Evolutionary conservation across 23 red algal genomes (phyloP).

Genomic region (Gracilaria gracilis): DNA sequence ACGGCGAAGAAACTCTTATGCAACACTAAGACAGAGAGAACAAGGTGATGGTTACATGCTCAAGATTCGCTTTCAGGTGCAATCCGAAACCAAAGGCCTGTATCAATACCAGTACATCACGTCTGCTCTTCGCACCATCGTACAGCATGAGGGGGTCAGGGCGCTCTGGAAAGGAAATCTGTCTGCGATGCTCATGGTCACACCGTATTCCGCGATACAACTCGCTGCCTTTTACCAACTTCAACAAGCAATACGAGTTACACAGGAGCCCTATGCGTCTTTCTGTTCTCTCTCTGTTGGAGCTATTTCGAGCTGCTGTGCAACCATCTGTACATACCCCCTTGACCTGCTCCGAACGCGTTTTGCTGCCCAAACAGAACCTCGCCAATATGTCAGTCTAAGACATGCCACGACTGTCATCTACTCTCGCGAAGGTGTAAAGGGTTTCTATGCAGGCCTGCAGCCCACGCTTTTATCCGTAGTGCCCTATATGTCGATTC

Average conservation of each 20-base stretch:
- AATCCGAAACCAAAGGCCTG: constrained; percentile 56
- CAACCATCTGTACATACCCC: constrained; percentile 87
- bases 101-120: constrained; percentile 45
- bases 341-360: constrained; percentile 94
- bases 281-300: constrained; percentile 56
- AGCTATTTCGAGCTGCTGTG: constrained; percentile 70
- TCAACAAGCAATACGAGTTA: constrained; percentile 23
- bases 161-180: constrained; percentile 95
- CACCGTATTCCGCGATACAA: constrained; percentile 89
- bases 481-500: constrained; percentile 86
- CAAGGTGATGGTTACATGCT: constrained; percentile 74
- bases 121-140: constrained; percentile 52
- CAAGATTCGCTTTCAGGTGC: constrained; percentile 95
- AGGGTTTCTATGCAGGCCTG: constrained; percentile 93
- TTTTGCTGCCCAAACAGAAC: constrained; percentile 80
- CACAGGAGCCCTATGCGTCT: constrained; percentile 33
- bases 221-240: constrained; percentile 87
- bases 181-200: constrained; percentile 90
- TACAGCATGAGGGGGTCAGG: constrained; percentile 58
- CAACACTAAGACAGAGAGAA: constrained; percentile 41
- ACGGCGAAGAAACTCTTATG: constrained; percentile 55
- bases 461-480: constrained; percentile 85
- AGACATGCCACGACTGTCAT: constrained; percentile 61
- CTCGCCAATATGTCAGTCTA: constrained; percentile 56
- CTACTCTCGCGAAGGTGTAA: constrained; percentile 69